A percentile compares a stretch with the other conserved stretches of the same genome.
Evolutionary conservation across 352 stramenopile species (phyloP).

Genomic region (Phytophthora ramorum): DNA sequence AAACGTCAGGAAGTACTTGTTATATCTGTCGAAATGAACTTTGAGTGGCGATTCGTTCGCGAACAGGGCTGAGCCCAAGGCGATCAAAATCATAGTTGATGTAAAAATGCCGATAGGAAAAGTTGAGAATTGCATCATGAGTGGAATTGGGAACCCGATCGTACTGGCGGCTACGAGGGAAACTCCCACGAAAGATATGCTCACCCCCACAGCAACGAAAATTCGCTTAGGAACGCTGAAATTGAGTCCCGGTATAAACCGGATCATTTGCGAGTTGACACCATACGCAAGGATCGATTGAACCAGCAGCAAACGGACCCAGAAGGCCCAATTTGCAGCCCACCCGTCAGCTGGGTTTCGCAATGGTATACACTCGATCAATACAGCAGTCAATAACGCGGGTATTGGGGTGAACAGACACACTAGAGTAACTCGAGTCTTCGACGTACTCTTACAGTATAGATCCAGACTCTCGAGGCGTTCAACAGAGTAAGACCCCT

Average conservation of each 20-base stretch:
- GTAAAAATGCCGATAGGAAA: too few relatives aligned
- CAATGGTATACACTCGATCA: conserved; percentile 5
- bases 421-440: background rate
- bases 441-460: conserved; percentile 3
- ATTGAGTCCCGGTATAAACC: background rate
- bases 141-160: background rate
- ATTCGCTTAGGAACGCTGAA: background rate
- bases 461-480: background rate
- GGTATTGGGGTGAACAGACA: background rate
- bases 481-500: too few relatives aligned
- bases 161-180: background rate
- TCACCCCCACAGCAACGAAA: background rate
- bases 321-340: conserved; percentile 8
- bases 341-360: background rate
- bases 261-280: background rate
- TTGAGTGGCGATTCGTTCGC: too few relatives aligned
- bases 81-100: too few relatives aligned
- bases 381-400: background rate
- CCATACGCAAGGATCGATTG: background rate
- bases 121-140: background rate
- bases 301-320: background rate
- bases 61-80: too few relatives aligned
- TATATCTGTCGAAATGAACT: too few relatives aligned
- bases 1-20: too few relatives aligned
- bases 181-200: background rate